Conservation (phyloP, 305 asterid genomes). For the Fraxinus ornus region DNA sequence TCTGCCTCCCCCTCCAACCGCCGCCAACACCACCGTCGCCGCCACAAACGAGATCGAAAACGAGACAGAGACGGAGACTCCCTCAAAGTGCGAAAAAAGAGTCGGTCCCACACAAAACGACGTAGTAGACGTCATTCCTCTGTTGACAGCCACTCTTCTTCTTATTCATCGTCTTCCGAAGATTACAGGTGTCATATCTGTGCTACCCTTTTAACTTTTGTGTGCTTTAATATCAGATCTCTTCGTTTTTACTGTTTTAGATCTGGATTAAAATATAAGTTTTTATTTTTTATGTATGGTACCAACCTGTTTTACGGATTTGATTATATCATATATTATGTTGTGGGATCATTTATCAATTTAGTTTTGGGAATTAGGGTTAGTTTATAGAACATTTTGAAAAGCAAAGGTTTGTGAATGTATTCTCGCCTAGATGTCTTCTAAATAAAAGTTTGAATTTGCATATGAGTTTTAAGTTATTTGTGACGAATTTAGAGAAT, state of each 20-base stretch:
- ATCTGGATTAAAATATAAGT: conserved; percentile 12
- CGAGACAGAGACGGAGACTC: conserved; percentile 41
- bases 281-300: not conserved
- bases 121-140: conserved; percentile 66
- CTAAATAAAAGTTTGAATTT: not conserved
- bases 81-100: conserved; percentile 59
- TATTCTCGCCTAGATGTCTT: not conserved
- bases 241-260: not conserved
- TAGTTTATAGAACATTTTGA: not conserved
- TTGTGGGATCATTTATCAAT: not conserved
- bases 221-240: not conserved
- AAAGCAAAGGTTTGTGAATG: not conserved
- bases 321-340: not conserved
- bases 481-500: not conserved
- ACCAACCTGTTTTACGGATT: conserved; percentile 8
- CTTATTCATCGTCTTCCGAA: conserved; percentile 49
- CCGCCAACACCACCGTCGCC: conserved; percentile 49
- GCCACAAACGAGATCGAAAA: conserved; percentile 29
- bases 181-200: conserved; percentile 49
- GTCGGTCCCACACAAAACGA: conserved; percentile 60
- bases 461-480: not conserved
- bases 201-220: not conserved
- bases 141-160: conserved; percentile 49
- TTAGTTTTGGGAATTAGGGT: not conserved
- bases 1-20: conserved; percentile 30